These are phyloP conservation scores for Hagleromyces aurorensis DNA, from an alignment of 805 yeast genomes.

Conservation along the genomic window DNA sequence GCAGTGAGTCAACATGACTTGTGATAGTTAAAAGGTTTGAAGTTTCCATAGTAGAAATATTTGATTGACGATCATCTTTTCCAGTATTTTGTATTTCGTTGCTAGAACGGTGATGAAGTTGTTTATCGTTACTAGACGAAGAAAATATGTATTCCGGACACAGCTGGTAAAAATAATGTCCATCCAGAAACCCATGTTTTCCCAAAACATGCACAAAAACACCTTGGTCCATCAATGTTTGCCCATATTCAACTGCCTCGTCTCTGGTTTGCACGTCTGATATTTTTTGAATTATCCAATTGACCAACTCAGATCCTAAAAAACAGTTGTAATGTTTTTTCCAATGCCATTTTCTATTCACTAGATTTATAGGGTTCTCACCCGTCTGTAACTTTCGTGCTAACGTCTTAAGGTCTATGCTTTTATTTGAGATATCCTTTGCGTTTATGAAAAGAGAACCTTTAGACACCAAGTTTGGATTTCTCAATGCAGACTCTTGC, in stretches of 20 bases:
- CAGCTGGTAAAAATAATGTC: slow-evolving; percentile 82
- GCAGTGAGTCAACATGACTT: slow-evolving; percentile 8
- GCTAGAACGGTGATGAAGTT: slow-evolving; percentile 4
- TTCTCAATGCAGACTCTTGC: slow-evolving; percentile 37
- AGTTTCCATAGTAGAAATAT: slow-evolving; percentile 6
- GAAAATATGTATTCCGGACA: slow-evolving; percentile 43
- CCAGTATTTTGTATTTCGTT: slow-evolving; percentile 2
- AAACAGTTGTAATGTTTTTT: slow-evolving; percentile 69
- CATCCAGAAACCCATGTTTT: slow-evolving; percentile 81
- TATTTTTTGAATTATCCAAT: slow-evolving; percentile 75
- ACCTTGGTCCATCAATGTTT: slow-evolving; percentile 60
- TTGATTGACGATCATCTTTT: slow-evolving; percentile 5
- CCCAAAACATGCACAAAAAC: slow-evolving; percentile 75
- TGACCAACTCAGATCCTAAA: slow-evolving; percentile 76
- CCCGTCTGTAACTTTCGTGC: slow-evolving; percentile 58
- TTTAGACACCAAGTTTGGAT: slow-evolving; percentile 27
- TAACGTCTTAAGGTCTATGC: slow-evolving; percentile 43
- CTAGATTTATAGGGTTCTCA: slow-evolving; percentile 53
- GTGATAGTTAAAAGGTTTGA: slow-evolving; percentile 5
- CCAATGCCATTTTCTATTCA: slow-evolving; percentile 89
- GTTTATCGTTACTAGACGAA: slow-evolving; percentile 3
- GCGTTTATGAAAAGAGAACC: slow-evolving; percentile 31
- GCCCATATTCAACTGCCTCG: slow-evolving; percentile 77
- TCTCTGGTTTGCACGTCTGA: slow-evolving; percentile 75
- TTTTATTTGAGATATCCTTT: slow-evolving; percentile 37